Conservation (phyloP, 345 rosid species). For the Aegle marmelos region DNA sequence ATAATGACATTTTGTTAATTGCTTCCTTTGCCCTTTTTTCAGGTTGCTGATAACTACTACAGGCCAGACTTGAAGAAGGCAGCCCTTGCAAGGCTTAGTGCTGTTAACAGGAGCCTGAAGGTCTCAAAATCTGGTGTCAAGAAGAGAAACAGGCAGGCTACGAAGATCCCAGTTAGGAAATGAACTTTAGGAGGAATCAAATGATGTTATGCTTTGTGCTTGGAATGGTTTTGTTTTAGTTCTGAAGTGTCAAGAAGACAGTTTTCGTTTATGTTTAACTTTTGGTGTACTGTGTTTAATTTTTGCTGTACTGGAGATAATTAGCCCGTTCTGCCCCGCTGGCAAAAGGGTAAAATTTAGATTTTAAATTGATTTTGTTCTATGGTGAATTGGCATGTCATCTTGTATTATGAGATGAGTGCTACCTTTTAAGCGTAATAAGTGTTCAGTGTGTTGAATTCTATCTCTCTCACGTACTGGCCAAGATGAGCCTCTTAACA, state of each 20-base stretch:
- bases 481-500: no score
- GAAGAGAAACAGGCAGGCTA: conserved; percentile 61
- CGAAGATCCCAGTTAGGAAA: conserved; percentile 25
- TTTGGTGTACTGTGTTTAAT: not conserved
- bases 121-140: conserved; percentile 68
- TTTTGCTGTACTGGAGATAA: not conserved
- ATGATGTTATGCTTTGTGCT: not conserved
- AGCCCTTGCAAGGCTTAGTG: conserved; percentile 71
- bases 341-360: conserved; percentile 1
- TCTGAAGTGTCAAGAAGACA: not conserved
- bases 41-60: conserved; percentile 72
- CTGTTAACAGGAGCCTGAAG: conserved; percentile 55
- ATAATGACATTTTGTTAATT: not conserved
- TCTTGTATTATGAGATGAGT: not conserved
- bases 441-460: not conserved
- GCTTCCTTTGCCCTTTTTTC: not conserved
- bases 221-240: not conserved
- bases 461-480: not conserved
- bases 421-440: not conserved
- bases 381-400: not conserved
- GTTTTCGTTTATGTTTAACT: not conserved
- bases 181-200: not conserved
- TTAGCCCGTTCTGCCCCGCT: not conserved
- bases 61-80: conserved; percentile 71
- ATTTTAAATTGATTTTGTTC: not conserved